These are phyloP conservation scores for Solanum hybrid DNA, from an alignment of 305 asterid genomes.

Conservation along the genomic window DNA sequence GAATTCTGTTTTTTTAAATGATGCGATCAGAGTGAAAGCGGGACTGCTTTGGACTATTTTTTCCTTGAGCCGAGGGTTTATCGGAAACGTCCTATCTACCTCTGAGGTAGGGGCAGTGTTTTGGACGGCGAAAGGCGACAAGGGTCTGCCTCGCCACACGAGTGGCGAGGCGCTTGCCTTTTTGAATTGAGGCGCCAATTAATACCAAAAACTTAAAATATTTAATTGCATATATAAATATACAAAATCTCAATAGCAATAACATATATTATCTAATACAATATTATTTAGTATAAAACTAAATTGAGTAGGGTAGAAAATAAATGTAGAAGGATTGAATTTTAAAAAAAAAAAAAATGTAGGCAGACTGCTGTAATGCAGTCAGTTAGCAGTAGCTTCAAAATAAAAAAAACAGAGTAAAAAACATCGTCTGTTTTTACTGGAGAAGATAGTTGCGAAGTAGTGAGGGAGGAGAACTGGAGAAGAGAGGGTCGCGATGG, in stretches of 20 bases:
- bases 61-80: not conserved
- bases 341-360: not conserved
- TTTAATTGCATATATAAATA: not conserved
- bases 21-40: not conserved
- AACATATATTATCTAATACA: not conserved
- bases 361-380: not conserved
- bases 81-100: not conserved
- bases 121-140: not conserved
- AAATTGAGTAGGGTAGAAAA: not conserved
- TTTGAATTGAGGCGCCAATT: not conserved
- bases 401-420: no score
- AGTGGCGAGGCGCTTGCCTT: not conserved
- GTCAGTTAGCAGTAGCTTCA: not conserved
- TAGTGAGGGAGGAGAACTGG: not conserved
- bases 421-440: not conserved
- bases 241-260: not conserved
- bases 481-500: not conserved
- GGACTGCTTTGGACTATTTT: not conserved
- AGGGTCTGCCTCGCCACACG: not conserved
- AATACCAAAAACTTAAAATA: not conserved
- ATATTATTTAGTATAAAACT: no score
- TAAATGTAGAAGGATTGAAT: not conserved
- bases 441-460: not conserved
- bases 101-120: not conserved
- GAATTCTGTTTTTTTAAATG: not conserved